phyloP scores from a whole-genome alignment of 2,329 filamentous ascomycete genomes.

The Diaporthe ampelina region DNA sequence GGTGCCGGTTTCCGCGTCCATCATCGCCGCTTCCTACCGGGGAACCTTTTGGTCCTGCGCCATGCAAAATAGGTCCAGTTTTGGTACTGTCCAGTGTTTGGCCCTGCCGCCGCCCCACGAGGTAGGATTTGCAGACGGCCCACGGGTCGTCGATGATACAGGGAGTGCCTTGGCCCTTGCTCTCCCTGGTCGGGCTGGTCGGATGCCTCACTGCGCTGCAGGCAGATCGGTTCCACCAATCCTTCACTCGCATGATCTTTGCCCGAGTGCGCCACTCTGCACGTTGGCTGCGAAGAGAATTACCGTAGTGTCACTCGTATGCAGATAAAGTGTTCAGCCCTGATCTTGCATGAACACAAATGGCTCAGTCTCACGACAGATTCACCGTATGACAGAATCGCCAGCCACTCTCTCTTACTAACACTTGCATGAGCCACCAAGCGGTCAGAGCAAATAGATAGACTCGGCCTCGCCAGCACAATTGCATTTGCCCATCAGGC shows the following conservation, averaged over 20 bases:
- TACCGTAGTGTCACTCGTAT: constrained; percentile 6
- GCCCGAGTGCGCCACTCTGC: constrained; percentile 27
- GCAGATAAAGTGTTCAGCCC: constrained; percentile 9
- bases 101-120: constrained; percentile 4
- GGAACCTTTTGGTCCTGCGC: not conserved
- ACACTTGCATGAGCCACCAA: constrained; percentile 1
- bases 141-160: constrained; percentile 5
- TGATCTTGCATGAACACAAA: constrained; percentile 12
- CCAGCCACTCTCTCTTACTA: not conserved
- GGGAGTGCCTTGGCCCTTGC: constrained; percentile 34
- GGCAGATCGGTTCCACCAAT: constrained; percentile 27
- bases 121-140: constrained; percentile 7
- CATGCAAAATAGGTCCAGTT: not conserved
- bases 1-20: not conserved
- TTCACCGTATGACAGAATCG: constrained; percentile 23
- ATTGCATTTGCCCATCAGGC: not conserved
- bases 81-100: constrained; percentile 1
- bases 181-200: constrained; percentile 16
- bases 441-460: not conserved
- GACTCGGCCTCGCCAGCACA: not conserved
- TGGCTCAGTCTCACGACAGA: constrained; percentile 29
- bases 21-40: constrained; percentile 6
- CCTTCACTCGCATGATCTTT: constrained; percentile 12
- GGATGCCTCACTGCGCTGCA: constrained; percentile 30
- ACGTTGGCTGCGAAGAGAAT: not conserved